Evolutionary conservation across 2,329 filamentous ascomycete species (phyloP), one percentile per base, ranked within the genome.

Genomic region (Tolypocladium amazonense): DNA sequence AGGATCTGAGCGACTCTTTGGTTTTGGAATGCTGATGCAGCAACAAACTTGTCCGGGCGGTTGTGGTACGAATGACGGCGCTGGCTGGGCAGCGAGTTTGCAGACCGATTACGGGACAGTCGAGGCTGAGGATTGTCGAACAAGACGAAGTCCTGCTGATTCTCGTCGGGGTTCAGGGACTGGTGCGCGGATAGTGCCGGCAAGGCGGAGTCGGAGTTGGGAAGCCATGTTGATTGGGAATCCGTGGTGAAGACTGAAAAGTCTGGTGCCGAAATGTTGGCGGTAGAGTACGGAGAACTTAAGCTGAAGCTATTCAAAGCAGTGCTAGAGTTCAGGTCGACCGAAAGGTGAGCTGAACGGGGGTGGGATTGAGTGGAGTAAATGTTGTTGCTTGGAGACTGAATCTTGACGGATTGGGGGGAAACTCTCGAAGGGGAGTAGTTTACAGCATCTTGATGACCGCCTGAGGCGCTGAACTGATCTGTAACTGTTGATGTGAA

Each of bases 231-330:
- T 91, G 85, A 84, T 77, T 81, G 81, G 75, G 85, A 83, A 89
- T 88, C 88, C 88, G 88, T 92, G 82, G 82, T 91, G 87, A 88
- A 87, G 86, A 89, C 86, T 84, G 80, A 71, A 68, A 81, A 84
- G 84, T 87, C 86, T 84, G 80, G 83, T 71, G 76, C 73, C 77
- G 79, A 73, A 82, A 85, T 85, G 77, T 77, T 85, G 76, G 77
- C 76, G 79, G 80, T 80, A 70, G 71, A 73, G 69, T 72, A 73
- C 77, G 57, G 56, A 63, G 77, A 82, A 84, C 81, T 83, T 67
- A 75, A 78, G 83, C 80, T 77, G 77, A 74, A 77, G 80, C 78
- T 80, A 71, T 71, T 70, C 73, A 78, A 75, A 81, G 84, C 82
- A 76, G 77, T 76, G 80, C 80, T 81, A 70, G 78, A 85, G 83